Percentiles rank a stretch among this genome's conserved stretches.
phyloP scores from a whole-genome alignment of 2,329 filamentous ascomycete species.

The Trichoderma hamatum region DNA sequence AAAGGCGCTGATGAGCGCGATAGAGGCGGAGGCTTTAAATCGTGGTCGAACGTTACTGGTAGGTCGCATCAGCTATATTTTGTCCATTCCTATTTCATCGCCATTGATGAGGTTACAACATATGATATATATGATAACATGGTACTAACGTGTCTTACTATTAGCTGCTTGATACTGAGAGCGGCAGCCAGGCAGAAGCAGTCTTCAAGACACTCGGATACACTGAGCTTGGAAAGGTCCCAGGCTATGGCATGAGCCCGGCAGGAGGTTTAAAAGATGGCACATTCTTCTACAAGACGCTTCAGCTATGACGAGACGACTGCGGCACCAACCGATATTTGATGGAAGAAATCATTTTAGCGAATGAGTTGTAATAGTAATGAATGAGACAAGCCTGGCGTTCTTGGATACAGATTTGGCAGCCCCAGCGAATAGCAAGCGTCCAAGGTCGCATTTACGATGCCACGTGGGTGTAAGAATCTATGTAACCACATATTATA shows the following conservation, averaged over 20 bases:
- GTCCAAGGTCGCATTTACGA: not conserved
- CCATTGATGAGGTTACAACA: not conserved
- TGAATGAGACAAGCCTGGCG: not conserved
- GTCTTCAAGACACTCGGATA: conserved; percentile 62
- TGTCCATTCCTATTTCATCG: too few relatives aligned
- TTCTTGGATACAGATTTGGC: not conserved
- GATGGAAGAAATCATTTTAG: not conserved
- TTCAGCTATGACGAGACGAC: conserved; percentile 35
- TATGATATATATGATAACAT: not conserved
- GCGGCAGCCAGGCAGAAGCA: conserved; percentile 54
- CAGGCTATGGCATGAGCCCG: conserved; percentile 55
- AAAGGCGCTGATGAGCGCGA: conserved; percentile 51
- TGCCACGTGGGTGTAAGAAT: conserved; percentile 16
- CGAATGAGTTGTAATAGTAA: not conserved
- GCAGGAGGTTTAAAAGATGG: conserved; percentile 53
- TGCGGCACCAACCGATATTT: not conserved
- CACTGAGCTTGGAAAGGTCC: conserved; percentile 57
- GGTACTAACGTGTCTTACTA: not conserved
- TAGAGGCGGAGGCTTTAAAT: conserved; percentile 57
- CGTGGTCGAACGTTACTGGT: conserved; percentile 58
- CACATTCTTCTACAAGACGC: conserved; percentile 63
- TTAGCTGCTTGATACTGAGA: conserved; percentile 57
- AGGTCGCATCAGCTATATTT: conserved; percentile 34
- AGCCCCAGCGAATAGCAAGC: not conserved
- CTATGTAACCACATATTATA: not conserved